Evolutionary conservation across 163 green algal genomes (phyloP).

Genomic region (Chlorella variabilis): DNA sequence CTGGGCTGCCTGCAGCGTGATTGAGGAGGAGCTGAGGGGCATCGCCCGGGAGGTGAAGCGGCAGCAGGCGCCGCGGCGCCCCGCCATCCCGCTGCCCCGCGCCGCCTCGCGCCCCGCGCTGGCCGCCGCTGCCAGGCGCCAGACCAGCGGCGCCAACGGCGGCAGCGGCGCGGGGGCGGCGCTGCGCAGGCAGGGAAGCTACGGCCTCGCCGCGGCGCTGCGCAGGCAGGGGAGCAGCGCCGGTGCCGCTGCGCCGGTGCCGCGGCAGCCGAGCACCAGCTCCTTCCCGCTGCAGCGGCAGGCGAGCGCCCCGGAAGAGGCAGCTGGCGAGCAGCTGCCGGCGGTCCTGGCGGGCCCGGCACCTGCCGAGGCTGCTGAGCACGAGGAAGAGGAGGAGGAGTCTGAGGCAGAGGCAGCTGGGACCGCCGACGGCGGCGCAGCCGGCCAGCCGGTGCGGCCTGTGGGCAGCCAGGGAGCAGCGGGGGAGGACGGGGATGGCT

Average conservation of each 20-base stretch:
- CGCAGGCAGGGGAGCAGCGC: not conserved
- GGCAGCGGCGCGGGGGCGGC: not conserved
- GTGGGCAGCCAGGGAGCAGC: no score
- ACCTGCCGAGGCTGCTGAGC: no score
- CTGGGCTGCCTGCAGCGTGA: not conserved
- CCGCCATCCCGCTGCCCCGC: not conserved
- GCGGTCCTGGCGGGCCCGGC: no score
- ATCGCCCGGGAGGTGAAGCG: constrained; percentile 27
- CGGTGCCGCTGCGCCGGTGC: no score
- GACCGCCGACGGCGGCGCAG: no score
- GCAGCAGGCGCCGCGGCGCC: constrained; percentile 14
- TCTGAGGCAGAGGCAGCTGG: no score
- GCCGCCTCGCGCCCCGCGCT: not conserved
- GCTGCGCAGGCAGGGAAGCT: not conserved
- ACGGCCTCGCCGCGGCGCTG: not conserved
- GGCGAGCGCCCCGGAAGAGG: not conserved
- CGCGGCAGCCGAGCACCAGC: not conserved
- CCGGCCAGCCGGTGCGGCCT: no score
- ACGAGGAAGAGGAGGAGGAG: no score
- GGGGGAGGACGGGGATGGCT: no score
- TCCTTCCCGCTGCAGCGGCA: not conserved
- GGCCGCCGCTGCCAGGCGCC: not conserved
- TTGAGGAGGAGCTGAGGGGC: constrained; percentile 24
- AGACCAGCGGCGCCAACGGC: not conserved
- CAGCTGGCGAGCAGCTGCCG: no score